A percentile compares a stretch with the other conserved stretches of the same genome.
These are phyloP conservation scores for Colletotrichum sp. DNA, from an alignment of 2,329 filamentous ascomycete species.

Conservation along the genomic window DNA sequence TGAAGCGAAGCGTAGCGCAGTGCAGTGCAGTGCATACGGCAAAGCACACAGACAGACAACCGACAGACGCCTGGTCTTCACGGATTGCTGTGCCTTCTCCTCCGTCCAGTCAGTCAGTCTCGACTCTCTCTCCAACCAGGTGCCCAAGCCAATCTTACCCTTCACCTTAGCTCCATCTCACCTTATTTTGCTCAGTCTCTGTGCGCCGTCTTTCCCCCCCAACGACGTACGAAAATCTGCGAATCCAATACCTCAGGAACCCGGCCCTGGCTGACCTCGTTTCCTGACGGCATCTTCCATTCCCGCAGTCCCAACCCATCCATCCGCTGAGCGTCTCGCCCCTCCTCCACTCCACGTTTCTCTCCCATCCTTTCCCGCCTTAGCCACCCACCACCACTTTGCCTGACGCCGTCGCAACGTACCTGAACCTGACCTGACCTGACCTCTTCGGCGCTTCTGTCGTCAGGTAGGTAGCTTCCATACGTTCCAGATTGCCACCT, in stretches of 20 bases:
- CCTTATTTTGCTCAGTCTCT: background rate
- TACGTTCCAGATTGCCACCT: conserved; percentile 3
- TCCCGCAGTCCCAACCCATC: background rate
- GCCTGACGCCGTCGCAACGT: background rate
- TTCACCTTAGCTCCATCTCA: background rate
- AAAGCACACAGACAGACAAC: background rate
- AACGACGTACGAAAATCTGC: background rate
- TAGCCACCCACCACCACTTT: background rate
- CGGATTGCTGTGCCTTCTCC: background rate
- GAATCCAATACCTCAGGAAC: background rate
- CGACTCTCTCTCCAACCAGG: background rate
- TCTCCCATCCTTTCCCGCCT: background rate
- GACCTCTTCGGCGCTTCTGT: background rate
- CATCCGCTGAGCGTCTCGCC: background rate
- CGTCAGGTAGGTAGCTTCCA: background rate
- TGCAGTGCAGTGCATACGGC: background rate
- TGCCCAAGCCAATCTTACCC: background rate
- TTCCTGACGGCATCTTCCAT: background rate
- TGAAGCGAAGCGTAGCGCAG: background rate
- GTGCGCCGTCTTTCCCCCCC: background rate
- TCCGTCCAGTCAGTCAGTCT: background rate
- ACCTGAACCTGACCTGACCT: background rate
- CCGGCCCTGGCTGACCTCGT: background rate
- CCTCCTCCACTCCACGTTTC: background rate
- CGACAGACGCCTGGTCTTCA: background rate